Evolutionary conservation across 1,284 basidiomycete species (phyloP).

Genomic region (Flammula alnicola): DNA sequence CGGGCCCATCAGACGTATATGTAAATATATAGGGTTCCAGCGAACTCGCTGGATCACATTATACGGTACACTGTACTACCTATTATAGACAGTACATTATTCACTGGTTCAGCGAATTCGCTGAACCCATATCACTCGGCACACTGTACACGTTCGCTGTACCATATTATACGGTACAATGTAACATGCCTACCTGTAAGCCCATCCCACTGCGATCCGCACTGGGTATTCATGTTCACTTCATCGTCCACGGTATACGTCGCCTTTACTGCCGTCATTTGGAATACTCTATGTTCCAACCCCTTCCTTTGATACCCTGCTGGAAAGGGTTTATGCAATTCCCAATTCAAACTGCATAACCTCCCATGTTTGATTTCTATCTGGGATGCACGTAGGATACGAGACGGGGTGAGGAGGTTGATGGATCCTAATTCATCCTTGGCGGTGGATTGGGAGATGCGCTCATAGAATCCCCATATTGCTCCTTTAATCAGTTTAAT

Average conservation of each 20-base stretch:
- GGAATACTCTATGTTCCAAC: constrained; percentile 24
- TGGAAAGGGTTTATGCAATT: constrained; percentile 26
- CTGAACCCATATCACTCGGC: too few relatives aligned
- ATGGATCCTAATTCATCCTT: constrained; percentile 28
- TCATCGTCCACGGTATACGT: constrained; percentile 27
- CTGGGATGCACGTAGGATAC: constrained; percentile 25
- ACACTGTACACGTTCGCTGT: too few relatives aligned
- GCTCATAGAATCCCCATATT: constrained; percentile 32
- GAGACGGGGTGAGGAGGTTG: constrained; percentile 26
- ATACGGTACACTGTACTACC: too few relatives aligned
- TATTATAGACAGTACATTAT: too few relatives aligned
- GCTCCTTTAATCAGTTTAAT: constrained; percentile 20
- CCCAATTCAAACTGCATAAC: constrained; percentile 29
- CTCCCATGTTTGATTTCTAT: constrained; percentile 24
- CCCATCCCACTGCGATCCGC: constrained; percentile 30
- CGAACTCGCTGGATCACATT: too few relatives aligned
- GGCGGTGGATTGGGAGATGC: constrained; percentile 17
- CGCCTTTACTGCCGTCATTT: constrained; percentile 14
- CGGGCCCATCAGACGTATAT: too few relatives aligned
- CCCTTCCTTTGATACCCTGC: constrained; percentile 18
- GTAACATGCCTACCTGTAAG: constrained; percentile 27
- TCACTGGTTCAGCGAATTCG: too few relatives aligned
- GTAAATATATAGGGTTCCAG: too few relatives aligned
- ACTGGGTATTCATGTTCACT: constrained; percentile 26
- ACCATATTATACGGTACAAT: too few relatives aligned